A percentile compares a stretch with the other conserved stretches of the same genome.
Conservation (phyloP, 2,329 filamentous ascomycete genomes). For the Mycosphaerella sp. region DNA sequence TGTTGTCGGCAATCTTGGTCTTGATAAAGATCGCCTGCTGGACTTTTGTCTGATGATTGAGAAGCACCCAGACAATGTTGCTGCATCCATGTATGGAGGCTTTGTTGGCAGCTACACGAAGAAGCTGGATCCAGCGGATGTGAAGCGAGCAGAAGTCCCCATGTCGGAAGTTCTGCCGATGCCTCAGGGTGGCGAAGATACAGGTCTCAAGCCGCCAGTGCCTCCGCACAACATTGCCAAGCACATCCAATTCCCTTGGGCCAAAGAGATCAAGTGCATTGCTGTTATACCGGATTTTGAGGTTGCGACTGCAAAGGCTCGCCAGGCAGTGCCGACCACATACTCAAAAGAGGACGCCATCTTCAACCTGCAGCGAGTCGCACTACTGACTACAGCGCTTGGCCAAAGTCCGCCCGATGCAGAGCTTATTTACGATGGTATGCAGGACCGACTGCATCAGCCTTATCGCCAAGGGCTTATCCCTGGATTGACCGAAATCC, state of each 20-base stretch:
- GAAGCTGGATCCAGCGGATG: slow-evolving; percentile 81
- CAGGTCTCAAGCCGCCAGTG: slow-evolving; percentile 75
- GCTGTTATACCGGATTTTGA: slow-evolving; percentile 95
- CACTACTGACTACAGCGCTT: slow-evolving; percentile 80
- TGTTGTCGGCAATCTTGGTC: slow-evolving; percentile 71
- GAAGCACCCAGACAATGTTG: slow-evolving; percentile 89
- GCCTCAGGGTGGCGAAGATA: slow-evolving; percentile 85
- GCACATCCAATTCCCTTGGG: slow-evolving; percentile 93
- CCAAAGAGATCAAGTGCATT: slow-evolving; percentile 90
- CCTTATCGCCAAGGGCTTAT: slow-evolving; percentile 90
- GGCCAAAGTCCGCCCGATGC: slow-evolving; percentile 86
- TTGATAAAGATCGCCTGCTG: slow-evolving; percentile 76
- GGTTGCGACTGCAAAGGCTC: slow-evolving; percentile 86
- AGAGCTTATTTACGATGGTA: slow-evolving; percentile 90
- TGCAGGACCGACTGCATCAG: slow-evolving; percentile 98
- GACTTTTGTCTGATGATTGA: slow-evolving; percentile 98
- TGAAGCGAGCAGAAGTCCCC: slow-evolving; percentile 86
- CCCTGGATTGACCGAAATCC: slow-evolving; percentile 82
- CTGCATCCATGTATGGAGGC: slow-evolving; percentile 88
- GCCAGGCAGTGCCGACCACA: slow-evolving; percentile 71
- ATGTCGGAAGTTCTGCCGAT: slow-evolving; percentile 87
- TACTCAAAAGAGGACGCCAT: slow-evolving; percentile 82
- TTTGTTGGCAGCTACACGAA: slow-evolving; percentile 97
- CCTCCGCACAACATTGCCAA: slow-evolving; percentile 92
- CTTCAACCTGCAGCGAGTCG: slow-evolving; percentile 93